Conservation (phyloP, 495 filamentous ascomycete species). For the Chaetomium cochliodes region DNA sequence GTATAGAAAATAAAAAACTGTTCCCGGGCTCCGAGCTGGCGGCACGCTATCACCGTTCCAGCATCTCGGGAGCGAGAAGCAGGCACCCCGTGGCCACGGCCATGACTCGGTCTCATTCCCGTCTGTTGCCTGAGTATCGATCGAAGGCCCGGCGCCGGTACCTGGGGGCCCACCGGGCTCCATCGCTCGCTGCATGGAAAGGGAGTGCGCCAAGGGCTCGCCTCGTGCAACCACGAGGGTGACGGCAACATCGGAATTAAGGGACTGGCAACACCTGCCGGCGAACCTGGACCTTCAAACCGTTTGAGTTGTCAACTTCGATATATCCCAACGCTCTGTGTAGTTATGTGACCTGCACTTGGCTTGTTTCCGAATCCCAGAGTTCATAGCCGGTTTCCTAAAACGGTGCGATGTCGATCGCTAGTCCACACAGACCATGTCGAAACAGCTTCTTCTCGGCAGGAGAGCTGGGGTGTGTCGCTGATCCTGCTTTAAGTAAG, state of each 20-base stretch:
- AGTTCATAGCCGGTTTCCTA: background rate
- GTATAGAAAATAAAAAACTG: background rate
- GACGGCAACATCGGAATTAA: background rate
- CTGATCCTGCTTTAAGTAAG: conserved; percentile 1
- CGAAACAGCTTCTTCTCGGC: conserved; percentile 5
- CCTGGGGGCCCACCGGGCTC: background rate
- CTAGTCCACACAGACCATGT: background rate
- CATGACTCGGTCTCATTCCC: no score
- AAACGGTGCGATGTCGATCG: conserved; percentile 3
- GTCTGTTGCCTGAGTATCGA: background rate
- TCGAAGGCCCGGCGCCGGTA: background rate
- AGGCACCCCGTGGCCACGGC: no score
- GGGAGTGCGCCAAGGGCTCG: background rate
- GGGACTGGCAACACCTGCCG: background rate
- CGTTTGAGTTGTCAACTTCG: background rate
- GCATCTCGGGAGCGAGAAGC: background rate
- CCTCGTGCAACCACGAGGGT: no score
- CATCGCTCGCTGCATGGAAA: background rate
- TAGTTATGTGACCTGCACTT: background rate
- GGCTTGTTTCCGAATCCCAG: background rate
- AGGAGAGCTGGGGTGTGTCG: background rate
- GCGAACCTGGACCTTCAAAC: background rate
- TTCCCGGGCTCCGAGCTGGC: background rate
- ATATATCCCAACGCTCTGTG: background rate
- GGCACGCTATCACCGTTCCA: background rate